These are phyloP conservation scores for Blastomyces silverae DNA, from an alignment of 2,329 filamentous ascomycete species.

Conservation along the genomic window DNA sequence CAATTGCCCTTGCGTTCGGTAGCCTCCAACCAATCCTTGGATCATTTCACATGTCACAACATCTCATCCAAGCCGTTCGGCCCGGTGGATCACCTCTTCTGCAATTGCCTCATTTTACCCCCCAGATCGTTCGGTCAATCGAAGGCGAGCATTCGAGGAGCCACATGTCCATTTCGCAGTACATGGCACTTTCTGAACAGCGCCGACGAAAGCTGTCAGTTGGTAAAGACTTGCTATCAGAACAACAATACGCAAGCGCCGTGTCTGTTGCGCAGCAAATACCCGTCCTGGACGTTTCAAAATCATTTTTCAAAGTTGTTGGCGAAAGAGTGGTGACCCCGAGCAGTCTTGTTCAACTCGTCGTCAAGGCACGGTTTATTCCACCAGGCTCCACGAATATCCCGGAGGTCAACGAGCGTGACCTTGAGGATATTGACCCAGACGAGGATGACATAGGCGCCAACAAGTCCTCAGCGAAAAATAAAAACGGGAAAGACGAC, in stretches of 20 bases:
- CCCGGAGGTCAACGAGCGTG: slow-evolving; percentile 65
- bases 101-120: slow-evolving; percentile 81
- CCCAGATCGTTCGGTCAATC: slow-evolving; percentile 45
- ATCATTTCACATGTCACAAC: slow-evolving; percentile 75
- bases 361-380: slow-evolving; percentile 90
- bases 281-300: slow-evolving; percentile 75
- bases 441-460: slow-evolving; percentile 89
- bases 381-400: slow-evolving; percentile 73
- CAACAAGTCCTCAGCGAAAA: slow-evolving; percentile 60
- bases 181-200: slow-evolving; percentile 74
- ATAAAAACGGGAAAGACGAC: slow-evolving; percentile 49
- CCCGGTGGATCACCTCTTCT: slow-evolving; percentile 80
- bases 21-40: slow-evolving; percentile 74
- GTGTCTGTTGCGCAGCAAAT: slow-evolving; percentile 75
- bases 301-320: slow-evolving; percentile 96
- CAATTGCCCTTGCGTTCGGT: slow-evolving; percentile 81
- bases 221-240: slow-evolving; percentile 61
- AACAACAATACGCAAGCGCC: slow-evolving; percentile 68
- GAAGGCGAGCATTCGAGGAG: slow-evolving; percentile 58
- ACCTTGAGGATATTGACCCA: slow-evolving; percentile 85
- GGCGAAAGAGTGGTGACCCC: slow-evolving; percentile 91
- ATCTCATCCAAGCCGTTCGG: slow-evolving; percentile 80
- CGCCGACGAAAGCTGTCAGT: slow-evolving; percentile 66
- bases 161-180: slow-evolving; percentile 74
- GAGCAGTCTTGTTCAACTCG: slow-evolving; percentile 83